Base-by-base conservation (phyloP, 306 rosid genomes). In the Prunus armeniaca region DNA sequence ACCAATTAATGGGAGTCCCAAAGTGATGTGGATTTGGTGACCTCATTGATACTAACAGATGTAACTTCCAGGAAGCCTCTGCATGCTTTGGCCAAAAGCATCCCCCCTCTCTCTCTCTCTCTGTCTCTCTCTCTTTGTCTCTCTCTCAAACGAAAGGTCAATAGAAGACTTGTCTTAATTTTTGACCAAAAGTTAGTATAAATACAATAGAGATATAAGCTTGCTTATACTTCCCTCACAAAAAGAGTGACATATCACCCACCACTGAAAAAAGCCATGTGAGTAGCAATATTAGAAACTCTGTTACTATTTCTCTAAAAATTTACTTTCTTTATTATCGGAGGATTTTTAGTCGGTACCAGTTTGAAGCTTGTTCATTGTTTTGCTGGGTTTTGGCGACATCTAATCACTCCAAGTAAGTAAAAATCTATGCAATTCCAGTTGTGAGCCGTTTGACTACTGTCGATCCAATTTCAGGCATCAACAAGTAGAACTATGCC, bases 21-120 rank as follows among this genome's bases (percentile, higher is more conserved):
- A 38, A 25, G 70, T 74, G 75, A 71, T 34, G 47, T 58, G 3
- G 73, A 76, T 57, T 32, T 54, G 76, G 64, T 71, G 71, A 71
- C 67, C 65, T 69, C 76, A 72, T 74, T 70, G 64, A 45, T 3
- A 32, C 12, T 5, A 78, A 78, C 80, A 66, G 45, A 74, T 12
- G 92, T 49, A 82, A 38, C 74, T 91, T 91, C 97, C 80, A 9
- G 79, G 93, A 91, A 91, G 58, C 86, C 74, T 60, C 77, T 3
- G 60, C 18, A 69, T 60, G 18, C 88, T 82, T 80, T 76, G 69
- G 25, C 71, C 38, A 43, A 60, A 76, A 81, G 87, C 71, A 75
- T 67, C 74, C 9, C 43, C 74, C 55, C 5, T 14, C 43, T 32
- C 49, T 58, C 74, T 17, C 54, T 55, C 64, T 55, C 47, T 24